Evolutionary conservation across 768 basidiomycete genomes (phyloP).

Genomic region (Hygrocybe coccinea): DNA sequence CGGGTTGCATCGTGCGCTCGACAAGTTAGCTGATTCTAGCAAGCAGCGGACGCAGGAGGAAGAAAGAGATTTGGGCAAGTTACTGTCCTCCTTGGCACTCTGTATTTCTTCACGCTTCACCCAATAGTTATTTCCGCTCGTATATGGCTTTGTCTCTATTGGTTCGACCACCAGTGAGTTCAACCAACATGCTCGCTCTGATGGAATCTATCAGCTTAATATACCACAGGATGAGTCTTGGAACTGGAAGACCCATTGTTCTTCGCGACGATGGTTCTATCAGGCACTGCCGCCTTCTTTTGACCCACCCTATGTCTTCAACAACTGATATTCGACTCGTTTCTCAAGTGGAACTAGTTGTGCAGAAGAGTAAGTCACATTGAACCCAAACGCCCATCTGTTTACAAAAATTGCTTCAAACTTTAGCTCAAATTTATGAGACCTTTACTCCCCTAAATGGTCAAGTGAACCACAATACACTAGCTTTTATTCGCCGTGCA

Average conservation of each 20-base stretch:
- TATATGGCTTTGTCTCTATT: slow-evolving; percentile 92
- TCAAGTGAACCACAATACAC: slow-evolving; percentile 77
- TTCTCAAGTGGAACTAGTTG: slow-evolving; percentile 83
- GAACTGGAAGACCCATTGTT: slow-evolving; percentile 86
- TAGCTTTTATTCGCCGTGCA: slow-evolving; percentile 83
- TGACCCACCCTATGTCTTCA: slow-evolving; percentile 82
- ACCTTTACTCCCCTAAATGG: slow-evolving; percentile 82
- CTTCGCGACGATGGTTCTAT: slow-evolving; percentile 86
- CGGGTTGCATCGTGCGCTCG: slow-evolving; percentile 85
- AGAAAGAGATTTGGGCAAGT: slow-evolving; percentile 78
- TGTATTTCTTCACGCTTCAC: slow-evolving; percentile 8
- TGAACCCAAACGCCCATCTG: background rate
- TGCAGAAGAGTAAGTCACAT: slow-evolving; percentile 70
- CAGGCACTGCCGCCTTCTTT: slow-evolving; percentile 73
- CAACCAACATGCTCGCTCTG: slow-evolving; percentile 3
- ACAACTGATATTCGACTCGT: slow-evolving; percentile 87
- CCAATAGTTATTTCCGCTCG: slow-evolving; percentile 78
- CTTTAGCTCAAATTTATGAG: slow-evolving; percentile 85
- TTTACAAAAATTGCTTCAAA: background rate
- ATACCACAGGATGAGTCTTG: slow-evolving; percentile 72
- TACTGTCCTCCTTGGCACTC: slow-evolving; percentile 8
- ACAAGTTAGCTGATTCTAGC: slow-evolving; percentile 75
- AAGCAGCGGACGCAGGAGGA: slow-evolving; percentile 72
- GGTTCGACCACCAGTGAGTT: slow-evolving; percentile 91
- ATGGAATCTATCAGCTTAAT: slow-evolving; percentile 7